Evolutionary conservation across 768 basidiomycete genomes (phyloP).

Genomic region (Hebeloma cylindrosporum): DNA sequence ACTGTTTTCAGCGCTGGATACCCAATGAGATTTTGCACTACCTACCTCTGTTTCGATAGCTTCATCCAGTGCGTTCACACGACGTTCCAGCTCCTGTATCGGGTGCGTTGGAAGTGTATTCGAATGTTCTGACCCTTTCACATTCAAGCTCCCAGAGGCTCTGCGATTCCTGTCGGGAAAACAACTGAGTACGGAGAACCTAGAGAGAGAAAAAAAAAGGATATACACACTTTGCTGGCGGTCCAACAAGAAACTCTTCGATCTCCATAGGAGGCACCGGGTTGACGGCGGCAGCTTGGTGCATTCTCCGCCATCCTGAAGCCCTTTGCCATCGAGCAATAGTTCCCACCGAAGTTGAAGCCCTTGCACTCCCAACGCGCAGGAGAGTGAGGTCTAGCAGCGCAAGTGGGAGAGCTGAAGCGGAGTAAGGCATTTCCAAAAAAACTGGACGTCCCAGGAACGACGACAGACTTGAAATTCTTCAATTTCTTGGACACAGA

Average conservation of each 20-base stretch:
- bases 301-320: conserved; percentile 16
- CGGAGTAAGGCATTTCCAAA: conserved; percentile 7
- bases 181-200: not conserved
- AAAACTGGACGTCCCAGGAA: no score
- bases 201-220: not conserved
- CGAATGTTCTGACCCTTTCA: not conserved
- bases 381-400: conserved; percentile 29
- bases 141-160: no score
- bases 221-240: conserved; percentile 4
- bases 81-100: conserved; percentile 34
- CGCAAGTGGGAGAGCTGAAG: conserved; percentile 24
- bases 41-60: conserved; percentile 36
- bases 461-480: no score
- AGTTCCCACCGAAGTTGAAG: conserved; percentile 1
- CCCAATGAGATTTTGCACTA: not conserved
- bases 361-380: conserved; percentile 18
- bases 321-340: conserved; percentile 14
- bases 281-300: conserved; percentile 21
- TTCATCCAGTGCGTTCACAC: conserved; percentile 38
- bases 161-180: conserved; percentile 8
- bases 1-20: not conserved
- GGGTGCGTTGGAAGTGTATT: conserved; percentile 14
- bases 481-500: no score
- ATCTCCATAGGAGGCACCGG: conserved; percentile 3
- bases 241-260: conserved; percentile 2